Percentiles rank a stretch among this genome's conserved stretches.
Evolutionary conservation across 176 grass and related monocot species (phyloP).

Genomic region (Sorghum bicolor): DNA sequence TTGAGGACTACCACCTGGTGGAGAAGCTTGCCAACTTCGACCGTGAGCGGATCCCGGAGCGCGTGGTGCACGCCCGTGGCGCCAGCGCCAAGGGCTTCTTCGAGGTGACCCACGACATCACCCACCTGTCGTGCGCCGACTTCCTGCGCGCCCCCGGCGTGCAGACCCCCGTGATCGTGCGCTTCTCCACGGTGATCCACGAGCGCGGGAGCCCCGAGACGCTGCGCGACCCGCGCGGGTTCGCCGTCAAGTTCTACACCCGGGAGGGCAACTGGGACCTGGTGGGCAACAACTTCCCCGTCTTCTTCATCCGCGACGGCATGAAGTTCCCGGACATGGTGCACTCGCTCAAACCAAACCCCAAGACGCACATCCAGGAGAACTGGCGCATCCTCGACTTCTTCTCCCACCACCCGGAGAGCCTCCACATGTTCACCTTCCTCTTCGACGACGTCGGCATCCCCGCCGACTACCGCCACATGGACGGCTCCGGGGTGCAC

Average conservation of each 20-base stretch:
- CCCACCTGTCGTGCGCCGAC: slow-evolving; percentile 89
- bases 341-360: slow-evolving; percentile 93
- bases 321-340: slow-evolving; percentile 99
- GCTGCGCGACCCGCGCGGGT: slow-evolving; percentile 89
- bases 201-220: slow-evolving; percentile 96
- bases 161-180: slow-evolving; percentile 83
- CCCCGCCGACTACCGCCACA: slow-evolving; percentile 94
- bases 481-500: slow-evolving; percentile 98
- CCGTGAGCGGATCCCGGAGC: slow-evolving; percentile 89
- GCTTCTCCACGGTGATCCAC: slow-evolving; percentile 99
- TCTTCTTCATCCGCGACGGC: slow-evolving; percentile 96
- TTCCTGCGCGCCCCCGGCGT: slow-evolving; percentile 82
- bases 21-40: slow-evolving; percentile 97
- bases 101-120: slow-evolving; percentile 96
- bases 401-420: slow-evolving; percentile 98
- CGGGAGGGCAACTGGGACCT: slow-evolving; percentile 98
- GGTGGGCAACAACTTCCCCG: slow-evolving; percentile 97
- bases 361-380: slow-evolving; percentile 93
- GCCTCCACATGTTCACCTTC: slow-evolving; percentile 94
- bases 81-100: slow-evolving; percentile 99
- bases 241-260: slow-evolving; percentile 99
- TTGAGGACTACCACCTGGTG: slow-evolving; percentile 95
- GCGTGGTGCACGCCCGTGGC: slow-evolving; percentile 88
- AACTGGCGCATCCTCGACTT: slow-evolving; percentile 95
- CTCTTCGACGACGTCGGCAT: slow-evolving; percentile 95